A percentile compares a stretch with the other conserved stretches of the same genome.
Conservation (phyloP, 345 rosid genomes). For the Stellera chamaejasme region DNA sequence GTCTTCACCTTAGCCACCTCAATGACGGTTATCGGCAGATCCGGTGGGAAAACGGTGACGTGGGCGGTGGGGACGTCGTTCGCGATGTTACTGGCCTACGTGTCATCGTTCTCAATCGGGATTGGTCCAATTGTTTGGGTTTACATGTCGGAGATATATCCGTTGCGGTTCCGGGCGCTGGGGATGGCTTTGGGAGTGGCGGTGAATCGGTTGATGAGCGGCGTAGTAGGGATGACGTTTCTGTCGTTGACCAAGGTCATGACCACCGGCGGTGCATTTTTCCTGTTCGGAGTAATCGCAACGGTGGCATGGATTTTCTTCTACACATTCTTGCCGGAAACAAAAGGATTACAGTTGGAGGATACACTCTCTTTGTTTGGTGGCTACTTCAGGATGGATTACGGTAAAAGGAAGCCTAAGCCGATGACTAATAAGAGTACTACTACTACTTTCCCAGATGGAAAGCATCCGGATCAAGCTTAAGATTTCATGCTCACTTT, state of each 20-base stretch:
- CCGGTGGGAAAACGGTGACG: conserved; percentile 6
- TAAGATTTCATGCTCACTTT: too few relatives aligned
- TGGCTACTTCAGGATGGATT: too few relatives aligned
- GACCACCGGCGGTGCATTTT: conserved; percentile 55
- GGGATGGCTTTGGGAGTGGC: conserved; percentile 61
- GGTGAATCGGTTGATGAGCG: conserved; percentile 73
- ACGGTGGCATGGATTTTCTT: conserved; percentile 41
- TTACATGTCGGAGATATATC: conserved; percentile 66
- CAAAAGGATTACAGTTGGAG: conserved; percentile 60
- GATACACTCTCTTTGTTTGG: conserved; percentile 54
- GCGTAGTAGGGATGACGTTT: conserved; percentile 64
- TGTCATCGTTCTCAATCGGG: conserved; percentile 63
- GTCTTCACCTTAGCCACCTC: conserved; percentile 29
- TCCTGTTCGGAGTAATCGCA: conserved; percentile 45
- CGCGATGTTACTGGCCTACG: conserved; percentile 26
- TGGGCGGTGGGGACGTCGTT: conserved; percentile 30
- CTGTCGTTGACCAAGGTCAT: conserved; percentile 30
- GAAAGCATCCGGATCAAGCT: too few relatives aligned
- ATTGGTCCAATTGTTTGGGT: conserved; percentile 83
- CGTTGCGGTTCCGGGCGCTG: conserved; percentile 50
- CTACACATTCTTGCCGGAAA: conserved; percentile 57
- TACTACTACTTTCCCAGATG: too few relatives aligned
- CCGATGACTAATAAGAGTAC: too few relatives aligned
- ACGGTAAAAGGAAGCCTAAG: too few relatives aligned
- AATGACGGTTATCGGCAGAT: conserved; percentile 16